Evolutionary conservation across 2,329 filamentous ascomycete genomes (phyloP).

Genomic region (Hymenoscyphus albidus): DNA sequence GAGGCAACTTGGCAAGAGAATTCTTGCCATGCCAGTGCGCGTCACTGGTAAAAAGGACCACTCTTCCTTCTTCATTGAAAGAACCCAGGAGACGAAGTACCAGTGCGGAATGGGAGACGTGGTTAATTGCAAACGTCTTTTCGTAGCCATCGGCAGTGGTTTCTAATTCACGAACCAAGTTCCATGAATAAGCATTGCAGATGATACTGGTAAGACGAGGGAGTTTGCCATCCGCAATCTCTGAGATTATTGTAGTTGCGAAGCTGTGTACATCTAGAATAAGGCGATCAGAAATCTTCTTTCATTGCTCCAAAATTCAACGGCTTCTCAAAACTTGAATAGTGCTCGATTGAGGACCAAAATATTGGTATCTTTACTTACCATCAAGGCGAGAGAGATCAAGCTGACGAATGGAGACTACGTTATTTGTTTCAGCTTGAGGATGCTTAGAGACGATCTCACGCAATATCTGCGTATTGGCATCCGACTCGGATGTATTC

Average conservation of each 20-base stretch:
- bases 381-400: too few species aligned
- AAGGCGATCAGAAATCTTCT: too few species aligned
- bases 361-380: too few species aligned
- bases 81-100: constrained; percentile 37
- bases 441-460: constrained; percentile 16
- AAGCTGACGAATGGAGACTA: too few species aligned
- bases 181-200: constrained; percentile 41
- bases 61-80: constrained; percentile 27
- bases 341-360: too few species aligned
- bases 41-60: constrained; percentile 29
- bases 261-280: too few species aligned
- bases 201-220: constrained; percentile 37
- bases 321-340: too few species aligned
- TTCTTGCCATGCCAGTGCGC: constrained; percentile 40
- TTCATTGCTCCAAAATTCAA: too few species aligned
- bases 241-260: constrained; percentile 28
- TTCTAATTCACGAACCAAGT: constrained; percentile 32
- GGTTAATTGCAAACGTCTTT: constrained; percentile 39
- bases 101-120: constrained; percentile 39
- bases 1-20: constrained; percentile 36
- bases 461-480: constrained; percentile 28
- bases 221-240: constrained; percentile 30
- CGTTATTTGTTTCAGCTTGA: too few species aligned
- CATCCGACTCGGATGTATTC: constrained; percentile 27
- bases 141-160: constrained; percentile 38